Evolutionary conservation across 2,329 filamentous ascomycete genomes (phyloP).

Genomic region (Pseudocercospora cruenta): DNA sequence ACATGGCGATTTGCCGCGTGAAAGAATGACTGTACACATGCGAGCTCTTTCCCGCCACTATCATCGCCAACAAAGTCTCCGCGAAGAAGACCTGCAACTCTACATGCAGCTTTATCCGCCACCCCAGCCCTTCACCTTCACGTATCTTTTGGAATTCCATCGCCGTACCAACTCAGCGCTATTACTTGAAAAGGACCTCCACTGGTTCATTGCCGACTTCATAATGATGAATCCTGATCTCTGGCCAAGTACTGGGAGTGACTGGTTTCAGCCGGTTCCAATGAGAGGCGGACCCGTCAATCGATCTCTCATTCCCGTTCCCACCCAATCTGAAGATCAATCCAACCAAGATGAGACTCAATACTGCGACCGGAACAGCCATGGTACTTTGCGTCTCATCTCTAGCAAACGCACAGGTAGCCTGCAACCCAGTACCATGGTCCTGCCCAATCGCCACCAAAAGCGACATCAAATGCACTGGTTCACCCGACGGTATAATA

Average conservation of each 20-base stretch:
- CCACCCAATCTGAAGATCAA: too few relatives aligned
- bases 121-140: slow-evolving; percentile 3
- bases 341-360: too few relatives aligned
- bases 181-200: neutral
- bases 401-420: too few relatives aligned
- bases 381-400: too few relatives aligned
- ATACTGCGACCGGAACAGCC: too few relatives aligned
- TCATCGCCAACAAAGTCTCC: neutral
- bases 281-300: neutral
- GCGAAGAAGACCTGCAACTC: slow-evolving; percentile 6
- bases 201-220: slow-evolving; percentile 2
- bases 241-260: slow-evolving; percentile 6
- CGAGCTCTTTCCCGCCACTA: neutral
- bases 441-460: too few relatives aligned
- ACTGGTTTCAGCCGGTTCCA: neutral
- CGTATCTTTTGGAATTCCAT: slow-evolving; percentile 11
- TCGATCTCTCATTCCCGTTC: too few relatives aligned
- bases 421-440: too few relatives aligned
- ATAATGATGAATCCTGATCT: slow-evolving; percentile 8
- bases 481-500: too few relatives aligned
- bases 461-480: too few relatives aligned
- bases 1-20: slow-evolving; percentile 10
- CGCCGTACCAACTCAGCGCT: slow-evolving; percentile 4
- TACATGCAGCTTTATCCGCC: slow-evolving; percentile 16
- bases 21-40: slow-evolving; percentile 6